Evolutionary conservation across 192 early-diverging fungal genomes (phyloP).

Genomic region (Mortierella hygrophila): DNA sequence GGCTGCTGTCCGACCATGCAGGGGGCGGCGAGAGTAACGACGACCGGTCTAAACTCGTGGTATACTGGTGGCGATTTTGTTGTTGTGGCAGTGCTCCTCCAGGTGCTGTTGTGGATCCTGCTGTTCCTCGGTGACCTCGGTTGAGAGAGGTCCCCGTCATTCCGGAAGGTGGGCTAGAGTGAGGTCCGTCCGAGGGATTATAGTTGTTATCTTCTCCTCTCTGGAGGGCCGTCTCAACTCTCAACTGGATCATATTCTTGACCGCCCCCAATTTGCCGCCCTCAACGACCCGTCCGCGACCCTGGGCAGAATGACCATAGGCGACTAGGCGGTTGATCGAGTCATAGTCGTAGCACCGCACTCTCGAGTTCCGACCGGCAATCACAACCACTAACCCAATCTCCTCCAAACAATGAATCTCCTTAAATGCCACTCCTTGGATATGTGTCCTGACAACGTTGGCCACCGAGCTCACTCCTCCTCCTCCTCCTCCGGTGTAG

Average conservation of each 20-base stretch:
- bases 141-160: background rate
- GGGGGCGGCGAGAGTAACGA: slow-evolving; percentile 32
- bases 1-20: slow-evolving; percentile 15
- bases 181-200: slow-evolving; percentile 10
- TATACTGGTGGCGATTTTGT: slow-evolving; percentile 17
- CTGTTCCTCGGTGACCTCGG: background rate
- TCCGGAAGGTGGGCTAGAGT: slow-evolving; percentile 15
- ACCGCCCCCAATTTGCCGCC: slow-evolving; percentile 29
- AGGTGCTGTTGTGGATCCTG: background rate
- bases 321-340: slow-evolving; percentile 35
- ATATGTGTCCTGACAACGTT: slow-evolving; percentile 39
- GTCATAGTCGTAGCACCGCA: slow-evolving; percentile 53
- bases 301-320: slow-evolving; percentile 50
- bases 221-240: slow-evolving; percentile 31
- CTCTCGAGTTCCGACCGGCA: slow-evolving; percentile 42
- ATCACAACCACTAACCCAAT: slow-evolving; percentile 46
- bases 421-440: slow-evolving; percentile 41
- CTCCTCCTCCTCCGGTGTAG: background rate
- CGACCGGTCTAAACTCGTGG: slow-evolving; percentile 9
- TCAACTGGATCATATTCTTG: slow-evolving; percentile 54
- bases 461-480: background rate
- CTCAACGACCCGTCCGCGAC: slow-evolving; percentile 36
- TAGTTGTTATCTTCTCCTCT: slow-evolving; percentile 11
- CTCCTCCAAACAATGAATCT: slow-evolving; percentile 52
- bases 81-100: background rate